These are phyloP conservation scores for Tulasnella sp. DNA, from an alignment of 768 basidiomycete genomes.

Conservation along the genomic window DNA sequence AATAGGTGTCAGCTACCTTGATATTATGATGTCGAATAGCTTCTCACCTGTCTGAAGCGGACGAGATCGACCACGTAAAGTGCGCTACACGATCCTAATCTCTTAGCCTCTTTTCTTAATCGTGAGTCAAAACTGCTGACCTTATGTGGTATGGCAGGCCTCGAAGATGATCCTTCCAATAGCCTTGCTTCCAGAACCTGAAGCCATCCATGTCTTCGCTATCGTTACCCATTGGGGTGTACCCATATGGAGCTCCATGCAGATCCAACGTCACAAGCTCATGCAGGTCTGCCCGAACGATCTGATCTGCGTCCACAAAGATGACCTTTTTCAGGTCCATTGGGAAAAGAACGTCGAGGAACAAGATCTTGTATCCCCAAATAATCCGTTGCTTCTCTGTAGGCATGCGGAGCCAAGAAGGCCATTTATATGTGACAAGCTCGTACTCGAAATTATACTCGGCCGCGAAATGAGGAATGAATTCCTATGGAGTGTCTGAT, in stretches of 20 bases:
- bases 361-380: constrained; percentile 99
- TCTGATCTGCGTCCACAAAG: constrained; percentile 97
- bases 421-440: constrained; percentile 98
- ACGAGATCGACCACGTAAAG: constrained; percentile 93
- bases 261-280: constrained; percentile 90
- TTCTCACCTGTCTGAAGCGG: constrained; percentile 75
- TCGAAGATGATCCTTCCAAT: constrained; percentile 80
- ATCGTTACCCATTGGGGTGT: constrained; percentile 96
- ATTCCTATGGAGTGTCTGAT: constrained; percentile 46
- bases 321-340: constrained; percentile 99
- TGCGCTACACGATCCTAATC: constrained; percentile 41
- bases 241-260: constrained; percentile 87
- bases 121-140: constrained; percentile 31
- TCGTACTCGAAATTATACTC: constrained; percentile 94
- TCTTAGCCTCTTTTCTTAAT: not conserved
- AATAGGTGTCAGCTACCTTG: not conserved
- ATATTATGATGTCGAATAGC: too few relatives aligned
- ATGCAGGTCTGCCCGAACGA: constrained; percentile 90
- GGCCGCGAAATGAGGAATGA: constrained; percentile 83
- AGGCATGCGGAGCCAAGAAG: constrained; percentile 92
- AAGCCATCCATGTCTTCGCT: constrained; percentile 94
- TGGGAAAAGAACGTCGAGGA: constrained; percentile 96
- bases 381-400: constrained; percentile 97
- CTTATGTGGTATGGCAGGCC: constrained; percentile 92
- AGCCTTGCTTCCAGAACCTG: constrained; percentile 97